Percentiles rank a stretch among this genome's conserved stretches.
Evolutionary conservation across 2,329 filamentous ascomycete genomes (phyloP).

Genomic region (Phoma herbarum): DNA sequence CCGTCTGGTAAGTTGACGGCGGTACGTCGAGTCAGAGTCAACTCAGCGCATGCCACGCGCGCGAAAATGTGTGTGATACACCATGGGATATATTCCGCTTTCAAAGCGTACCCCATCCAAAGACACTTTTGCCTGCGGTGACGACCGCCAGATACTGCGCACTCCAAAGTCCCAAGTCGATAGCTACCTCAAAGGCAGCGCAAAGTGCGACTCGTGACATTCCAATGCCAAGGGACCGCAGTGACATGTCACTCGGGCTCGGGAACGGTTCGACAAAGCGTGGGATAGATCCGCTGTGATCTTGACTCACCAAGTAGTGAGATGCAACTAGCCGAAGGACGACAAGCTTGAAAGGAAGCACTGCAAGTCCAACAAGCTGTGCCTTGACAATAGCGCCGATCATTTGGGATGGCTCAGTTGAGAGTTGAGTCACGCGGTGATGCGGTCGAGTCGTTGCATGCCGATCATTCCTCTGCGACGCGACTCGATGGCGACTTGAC

Average conservation of each 20-base stretch:
- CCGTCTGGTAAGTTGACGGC: neutral
- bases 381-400: conserved; percentile 44
- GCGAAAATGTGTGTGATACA: neutral
- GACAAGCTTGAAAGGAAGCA: conserved; percentile 44
- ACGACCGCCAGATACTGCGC: conserved; percentile 43
- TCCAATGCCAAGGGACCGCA: conserved; percentile 33
- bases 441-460: conserved; percentile 21
- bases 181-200: conserved; percentile 41
- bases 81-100: neutral
- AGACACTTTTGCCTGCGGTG: conserved; percentile 39
- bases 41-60: neutral
- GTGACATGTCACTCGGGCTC: conserved; percentile 22
- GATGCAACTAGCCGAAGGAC: conserved; percentile 43
- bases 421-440: conserved; percentile 50
- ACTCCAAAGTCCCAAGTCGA: conserved; percentile 49
- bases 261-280: conserved; percentile 23
- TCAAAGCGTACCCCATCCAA: conserved; percentile 50
- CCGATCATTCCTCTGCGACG: conserved; percentile 10
- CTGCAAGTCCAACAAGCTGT: conserved; percentile 42
- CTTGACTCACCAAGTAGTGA: conserved; percentile 37
- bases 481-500: conserved; percentile 13
- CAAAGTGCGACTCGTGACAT: conserved; percentile 47
- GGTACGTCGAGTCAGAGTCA: neutral
- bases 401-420: conserved; percentile 45
- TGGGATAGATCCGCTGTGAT: conserved; percentile 8